Evolutionary conservation across 2,329 filamentous ascomycete genomes (phyloP).

Genomic region (Aureobasidium subglaciale): DNA sequence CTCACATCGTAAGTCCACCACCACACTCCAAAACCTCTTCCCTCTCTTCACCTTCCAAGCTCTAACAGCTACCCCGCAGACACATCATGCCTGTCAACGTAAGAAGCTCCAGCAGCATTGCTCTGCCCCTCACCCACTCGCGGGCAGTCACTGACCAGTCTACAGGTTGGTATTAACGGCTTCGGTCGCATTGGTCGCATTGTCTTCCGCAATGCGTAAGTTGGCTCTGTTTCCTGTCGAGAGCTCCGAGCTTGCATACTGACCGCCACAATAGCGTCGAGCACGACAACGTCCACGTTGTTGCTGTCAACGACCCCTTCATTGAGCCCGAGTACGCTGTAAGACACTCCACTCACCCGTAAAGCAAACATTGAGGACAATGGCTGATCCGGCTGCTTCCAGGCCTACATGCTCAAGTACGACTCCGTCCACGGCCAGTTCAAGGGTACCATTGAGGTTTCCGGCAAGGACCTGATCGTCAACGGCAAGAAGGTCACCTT

Average conservation of each 20-base stretch:
- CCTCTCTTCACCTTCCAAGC: constrained; percentile 1
- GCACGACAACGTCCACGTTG: constrained; percentile 81
- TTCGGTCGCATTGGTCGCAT: constrained; percentile 99
- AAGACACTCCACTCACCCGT: too few species aligned
- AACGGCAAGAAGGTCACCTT: constrained; percentile 94
- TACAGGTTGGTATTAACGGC: constrained; percentile 96
- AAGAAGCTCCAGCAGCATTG: constrained; percentile 18
- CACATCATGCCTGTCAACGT: constrained; percentile 42
- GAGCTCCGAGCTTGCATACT: constrained; percentile 19
- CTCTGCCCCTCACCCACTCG: constrained; percentile 14
- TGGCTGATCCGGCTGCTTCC: constrained; percentile 11
- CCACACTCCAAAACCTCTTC: neutral
- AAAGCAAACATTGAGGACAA: too few species aligned
- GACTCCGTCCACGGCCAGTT: constrained; percentile 95
- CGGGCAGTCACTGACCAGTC: constrained; percentile 23
- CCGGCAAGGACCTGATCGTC: constrained; percentile 68
- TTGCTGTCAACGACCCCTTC: constrained; percentile 99
- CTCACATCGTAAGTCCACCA: neutral
- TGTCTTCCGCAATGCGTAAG: constrained; percentile 93
- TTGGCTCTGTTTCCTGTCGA: constrained; percentile 22
- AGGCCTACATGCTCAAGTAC: constrained; percentile 99
- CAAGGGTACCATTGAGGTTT: constrained; percentile 80
- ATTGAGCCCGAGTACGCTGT: constrained; percentile 97
- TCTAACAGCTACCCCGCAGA: constrained; percentile 19
- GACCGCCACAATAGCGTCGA: constrained; percentile 51